Evolutionary conservation across 805 yeast genomes (phyloP), one percentile per base, ranked within the genome.

Genomic region (Candida mattraensis): DNA sequence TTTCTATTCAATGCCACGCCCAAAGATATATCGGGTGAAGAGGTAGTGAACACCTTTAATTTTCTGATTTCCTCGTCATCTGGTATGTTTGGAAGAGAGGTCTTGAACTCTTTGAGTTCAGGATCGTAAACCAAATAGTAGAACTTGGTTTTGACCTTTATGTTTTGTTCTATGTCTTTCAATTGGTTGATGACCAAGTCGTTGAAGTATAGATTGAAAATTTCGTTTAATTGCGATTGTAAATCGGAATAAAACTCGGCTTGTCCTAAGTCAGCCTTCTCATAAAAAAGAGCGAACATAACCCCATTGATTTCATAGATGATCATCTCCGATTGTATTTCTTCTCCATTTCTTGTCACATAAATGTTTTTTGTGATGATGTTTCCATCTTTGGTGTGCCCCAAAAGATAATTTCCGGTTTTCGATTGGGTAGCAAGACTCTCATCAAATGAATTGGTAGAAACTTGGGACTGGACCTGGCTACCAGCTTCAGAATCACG

Each of bases 301-400:
- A 56, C 48, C 7, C 64, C 63, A 33, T 54, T 53, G 6, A 50
- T 42, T 40, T 60, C 64, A 30, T 61, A 61, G 2, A 60, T 35
- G 6, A 60, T 40, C 10, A 53, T 23, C 11, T 49, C 48, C 13
- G 35, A 42, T n/a, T 25, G 28, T 7, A 28, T 23, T 18, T 35
- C 36, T 4, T 26, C 37, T 7, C 23, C 19, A 8, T 24, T 31
- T 5, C 21, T 18, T 19, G 37, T 40, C 14, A 52, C 15, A 24
- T 33, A 26, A n/a, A 48, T 23, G 18, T 42, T 37, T 18, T 51
- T 47, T 4, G 42, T 24, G 3, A 39, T 17, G 2, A 53, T 47
- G 4, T 38, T 10, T 2, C 41, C 51, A 17, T 51, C 52, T 4
- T 42, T 45, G 2, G 52, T 46, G 16, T 36, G 26, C 10, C 63